Conservation (phyloP, 768 basidiomycete species). For the Coprinopsis marcescibilis region DNA sequence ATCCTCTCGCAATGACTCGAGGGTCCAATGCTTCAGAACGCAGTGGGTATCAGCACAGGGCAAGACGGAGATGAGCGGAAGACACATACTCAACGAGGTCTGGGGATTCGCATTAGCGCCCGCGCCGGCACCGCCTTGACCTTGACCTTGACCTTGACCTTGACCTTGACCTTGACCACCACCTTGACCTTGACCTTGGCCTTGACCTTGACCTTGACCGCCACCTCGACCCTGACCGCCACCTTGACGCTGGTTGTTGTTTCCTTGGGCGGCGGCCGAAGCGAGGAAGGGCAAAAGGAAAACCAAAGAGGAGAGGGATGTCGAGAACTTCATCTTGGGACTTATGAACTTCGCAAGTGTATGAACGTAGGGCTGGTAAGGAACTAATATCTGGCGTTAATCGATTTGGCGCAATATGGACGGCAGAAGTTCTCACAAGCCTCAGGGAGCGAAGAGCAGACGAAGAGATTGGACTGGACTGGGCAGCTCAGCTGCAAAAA, state of each 20-base stretch:
- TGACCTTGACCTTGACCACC: background rate
- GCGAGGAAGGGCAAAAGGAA: background rate
- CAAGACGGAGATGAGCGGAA: conserved; percentile 20
- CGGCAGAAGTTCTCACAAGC: background rate
- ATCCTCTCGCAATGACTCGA: conserved; percentile 37
- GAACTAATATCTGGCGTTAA: background rate
- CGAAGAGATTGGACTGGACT: background rate
- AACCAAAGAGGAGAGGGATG: background rate
- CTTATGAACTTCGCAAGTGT: too few species aligned
- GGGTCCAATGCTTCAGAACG: conserved; percentile 38
- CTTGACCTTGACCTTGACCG: background rate
- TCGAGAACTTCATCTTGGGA: background rate
- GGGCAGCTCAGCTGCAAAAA: background rate
- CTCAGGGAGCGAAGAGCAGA: background rate
- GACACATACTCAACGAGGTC: conserved; percentile 29
- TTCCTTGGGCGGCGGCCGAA: background rate
- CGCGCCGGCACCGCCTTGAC: conserved; percentile 25
- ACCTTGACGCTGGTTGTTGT: background rate
- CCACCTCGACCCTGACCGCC: background rate
- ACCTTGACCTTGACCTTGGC: background rate
- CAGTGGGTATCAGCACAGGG: background rate
- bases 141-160: background rate
- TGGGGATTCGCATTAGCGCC: conserved; percentile 35
- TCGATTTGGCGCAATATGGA: background rate
- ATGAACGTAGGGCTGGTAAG: background rate